These are phyloP conservation scores for Podila clonocystis DNA, from an alignment of 192 early-diverging fungal genomes.

Conservation along the genomic window DNA sequence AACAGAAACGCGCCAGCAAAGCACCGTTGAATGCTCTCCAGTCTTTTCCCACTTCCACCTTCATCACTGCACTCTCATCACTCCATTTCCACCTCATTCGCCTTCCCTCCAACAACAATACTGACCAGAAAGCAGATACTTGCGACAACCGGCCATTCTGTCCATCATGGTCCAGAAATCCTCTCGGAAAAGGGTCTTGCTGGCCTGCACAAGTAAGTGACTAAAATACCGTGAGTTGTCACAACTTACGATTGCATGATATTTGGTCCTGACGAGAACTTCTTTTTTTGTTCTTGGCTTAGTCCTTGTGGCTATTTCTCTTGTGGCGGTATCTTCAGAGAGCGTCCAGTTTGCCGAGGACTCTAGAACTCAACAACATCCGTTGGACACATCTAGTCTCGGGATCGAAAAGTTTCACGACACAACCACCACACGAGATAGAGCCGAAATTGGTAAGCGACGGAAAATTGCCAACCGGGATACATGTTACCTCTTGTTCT, in stretches of 20 bases:
- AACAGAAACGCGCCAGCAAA: constrained; percentile 1
- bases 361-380: neutral
- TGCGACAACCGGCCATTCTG: neutral
- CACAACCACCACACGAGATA: neutral
- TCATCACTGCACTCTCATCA: neutral
- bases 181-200: constrained; percentile 24
- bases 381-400: neutral
- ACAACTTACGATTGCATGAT: too few relatives aligned
- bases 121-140: neutral
- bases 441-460: constrained; percentile 1
- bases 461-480: too few relatives aligned
- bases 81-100: neutral
- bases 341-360: neutral
- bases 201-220: constrained; percentile 38
- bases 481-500: neutral
- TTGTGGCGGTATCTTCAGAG: neutral
- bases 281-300: neutral
- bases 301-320: neutral
- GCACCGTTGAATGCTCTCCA: neutral
- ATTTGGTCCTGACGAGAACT: too few relatives aligned
- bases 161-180: constrained; percentile 19
- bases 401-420: constrained; percentile 1
- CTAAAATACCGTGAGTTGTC: too few relatives aligned
- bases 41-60: neutral
- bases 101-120: neutral